Base-by-base conservation (phyloP, 306 rosid genomes). In the Lithocarpus polystachyus region DNA sequence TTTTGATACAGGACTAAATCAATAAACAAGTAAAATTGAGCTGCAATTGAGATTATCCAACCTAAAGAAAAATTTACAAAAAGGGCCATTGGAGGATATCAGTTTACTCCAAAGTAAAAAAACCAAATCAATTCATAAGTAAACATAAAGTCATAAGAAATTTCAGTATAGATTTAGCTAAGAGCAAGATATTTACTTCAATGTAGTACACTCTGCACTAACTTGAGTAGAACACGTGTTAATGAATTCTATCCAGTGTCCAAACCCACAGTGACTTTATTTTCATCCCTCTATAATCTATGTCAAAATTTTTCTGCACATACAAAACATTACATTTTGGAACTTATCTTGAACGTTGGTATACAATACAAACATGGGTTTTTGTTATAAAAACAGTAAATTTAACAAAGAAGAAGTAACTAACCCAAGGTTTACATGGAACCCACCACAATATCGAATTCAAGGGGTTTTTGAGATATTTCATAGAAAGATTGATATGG, bases 401-500 rank as follows among this genome's bases (percentile, higher is more conserved):
- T 61, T 26, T 23, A 59, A 59, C 65, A 59, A 5, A 60, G 17
- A 5, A 60, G 17, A 60, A 61, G 10, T 5, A 13, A 61, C n/a
- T 28, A 61, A 28, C 37, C 7, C 29, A n/a, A 67, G 17, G 72
- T 37, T 37, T 37, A 37, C 45, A 37, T 7, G 1, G 45, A 37
- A 37, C 45, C 45, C 45, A 7, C 45, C 0, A 37, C 45, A 2
- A 37, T 37, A 2, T 37, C 45, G 45, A 37, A 37, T 37, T 37
- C 3, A 37, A 40, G 45, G 45, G 45, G 45, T 8, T 40, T 40
- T 40, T 40, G 45, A 40, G 45, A 40, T 8, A 40, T 40, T 3
- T 8, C 10, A 0, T 40, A 76, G 70, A 29, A 48, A 31, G 87
- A 48, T 14, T 76, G 68, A 26, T 19, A 54, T 40, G 81, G 54